These are phyloP conservation scores for Phytopythium aichiense DNA, from an alignment of 352 stramenopile genomes.

Conservation along the genomic window DNA sequence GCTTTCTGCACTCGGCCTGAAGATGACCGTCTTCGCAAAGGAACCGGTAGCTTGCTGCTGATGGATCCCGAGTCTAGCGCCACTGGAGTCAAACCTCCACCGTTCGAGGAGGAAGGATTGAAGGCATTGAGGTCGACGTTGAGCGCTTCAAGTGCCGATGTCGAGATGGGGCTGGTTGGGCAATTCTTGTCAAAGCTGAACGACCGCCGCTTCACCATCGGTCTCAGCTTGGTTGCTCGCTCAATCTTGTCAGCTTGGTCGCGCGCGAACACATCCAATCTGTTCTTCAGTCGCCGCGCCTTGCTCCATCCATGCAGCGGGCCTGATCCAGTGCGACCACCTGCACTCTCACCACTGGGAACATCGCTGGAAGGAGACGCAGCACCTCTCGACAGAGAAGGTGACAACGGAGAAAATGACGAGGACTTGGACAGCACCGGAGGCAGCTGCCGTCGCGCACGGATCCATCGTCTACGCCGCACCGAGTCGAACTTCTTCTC, in stretches of 20 bases:
- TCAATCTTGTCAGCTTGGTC: conserved; percentile 31
- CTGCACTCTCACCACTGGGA: conserved; percentile 10
- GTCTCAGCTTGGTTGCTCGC: conserved; percentile 10
- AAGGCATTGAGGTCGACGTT: conserved; percentile 14
- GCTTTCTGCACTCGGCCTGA: background rate
- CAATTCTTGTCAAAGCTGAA: conserved; percentile 41
- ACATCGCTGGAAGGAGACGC: background rate
- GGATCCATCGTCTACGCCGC: conserved; percentile 60
- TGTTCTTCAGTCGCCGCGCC: conserved; percentile 41
- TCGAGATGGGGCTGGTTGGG: conserved; percentile 20
- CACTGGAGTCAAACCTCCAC: background rate
- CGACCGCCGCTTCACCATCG: conserved; percentile 32
- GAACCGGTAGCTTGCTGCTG: conserved; percentile 9
- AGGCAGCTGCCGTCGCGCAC: conserved; percentile 51
- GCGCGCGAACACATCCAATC: conserved; percentile 25
- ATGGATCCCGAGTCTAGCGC: background rate
- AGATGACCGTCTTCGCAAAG: conserved; percentile 13
- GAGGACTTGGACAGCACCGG: conserved; percentile 27
- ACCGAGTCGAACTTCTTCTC: conserved; percentile 75
- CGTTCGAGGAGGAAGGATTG: background rate
- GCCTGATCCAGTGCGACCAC: conserved; percentile 5
- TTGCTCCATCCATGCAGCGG: conserved; percentile 20
- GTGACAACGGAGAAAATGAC: conserved; percentile 10
- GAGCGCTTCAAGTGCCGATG: conserved; percentile 14
- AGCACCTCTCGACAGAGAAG: background rate